phyloP scores from a whole-genome alignment of 148 eudicot genomes.

The Talinum fruticosum region DNA sequence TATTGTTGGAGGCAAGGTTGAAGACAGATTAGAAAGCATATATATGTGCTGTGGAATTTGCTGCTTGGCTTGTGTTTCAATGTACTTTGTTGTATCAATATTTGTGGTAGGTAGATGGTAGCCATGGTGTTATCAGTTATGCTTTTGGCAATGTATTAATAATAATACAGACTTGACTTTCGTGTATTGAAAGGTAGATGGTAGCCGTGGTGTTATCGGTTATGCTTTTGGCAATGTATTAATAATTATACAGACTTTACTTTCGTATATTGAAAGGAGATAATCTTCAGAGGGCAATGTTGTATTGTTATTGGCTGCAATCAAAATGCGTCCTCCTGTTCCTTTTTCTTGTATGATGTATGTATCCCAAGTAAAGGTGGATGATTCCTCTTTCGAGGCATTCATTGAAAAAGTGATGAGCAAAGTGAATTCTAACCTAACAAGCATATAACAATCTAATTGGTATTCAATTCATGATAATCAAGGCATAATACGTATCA shows the following conservation, averaged over 20 bases:
- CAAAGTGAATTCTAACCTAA: no score
- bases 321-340: no score
- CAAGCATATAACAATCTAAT: no score
- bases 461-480: no score
- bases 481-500: no score
- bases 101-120: slow-evolving; percentile 3
- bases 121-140: neutral
- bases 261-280: slow-evolving; percentile 6
- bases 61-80: slow-evolving; percentile 16
- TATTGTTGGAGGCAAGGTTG: neutral
- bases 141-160: slow-evolving; percentile 14
- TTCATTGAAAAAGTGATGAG: no score
- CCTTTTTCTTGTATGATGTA: no score
- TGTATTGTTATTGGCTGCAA: no score
- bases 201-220: slow-evolving; percentile 3
- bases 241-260: neutral
- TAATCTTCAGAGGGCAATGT: no score
- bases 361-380: no score
- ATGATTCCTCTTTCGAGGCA: no score
- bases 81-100: neutral
- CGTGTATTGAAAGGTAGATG: slow-evolving; percentile 7
- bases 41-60: slow-evolving; percentile 9
- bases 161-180: neutral
- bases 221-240: slow-evolving; percentile 15
- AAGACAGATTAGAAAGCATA: neutral